phyloP scores from a whole-genome alignment of 352 stramenopile species.

The Pythium insidiosum region DNA sequence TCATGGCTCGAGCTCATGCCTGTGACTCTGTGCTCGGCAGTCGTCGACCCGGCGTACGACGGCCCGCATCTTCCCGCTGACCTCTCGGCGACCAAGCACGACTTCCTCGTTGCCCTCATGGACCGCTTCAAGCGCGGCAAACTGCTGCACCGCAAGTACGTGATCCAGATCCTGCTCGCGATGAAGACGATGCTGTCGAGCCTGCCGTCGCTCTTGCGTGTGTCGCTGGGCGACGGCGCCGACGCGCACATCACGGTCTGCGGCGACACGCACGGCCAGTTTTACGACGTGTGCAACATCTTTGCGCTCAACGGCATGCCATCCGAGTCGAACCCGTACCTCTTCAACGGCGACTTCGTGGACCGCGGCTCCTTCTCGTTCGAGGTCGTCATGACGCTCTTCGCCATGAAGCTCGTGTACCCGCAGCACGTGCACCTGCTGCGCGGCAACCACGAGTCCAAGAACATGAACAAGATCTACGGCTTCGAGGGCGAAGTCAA shows the following conservation, averaged over 20 bases:
- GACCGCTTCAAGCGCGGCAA: constrained; percentile 97
- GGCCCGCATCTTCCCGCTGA: constrained; percentile 64
- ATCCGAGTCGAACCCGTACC: constrained; percentile 93
- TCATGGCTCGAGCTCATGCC: background rate
- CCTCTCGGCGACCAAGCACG: constrained; percentile 36
- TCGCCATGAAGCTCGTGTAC: constrained; percentile 95
- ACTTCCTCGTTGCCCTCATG: constrained; percentile 91
- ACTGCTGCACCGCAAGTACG: constrained; percentile 97
- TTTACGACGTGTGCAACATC: constrained; percentile 99
- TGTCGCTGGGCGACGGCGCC: constrained; percentile 35
- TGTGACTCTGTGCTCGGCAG: constrained; percentile 12
- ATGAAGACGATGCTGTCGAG: constrained; percentile 89
- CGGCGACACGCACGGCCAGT: constrained; percentile 99
- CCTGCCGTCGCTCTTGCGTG: constrained; percentile 88
- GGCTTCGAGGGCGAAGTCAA: constrained; percentile 99
- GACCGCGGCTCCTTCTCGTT: constrained; percentile 98
- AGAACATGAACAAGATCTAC: constrained; percentile 99
- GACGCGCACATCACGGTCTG: constrained; percentile 93
- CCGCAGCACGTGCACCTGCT: constrained; percentile 92
- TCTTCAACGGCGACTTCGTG: constrained; percentile 99
- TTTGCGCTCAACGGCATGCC: constrained; percentile 98
- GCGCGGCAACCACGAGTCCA: constrained; percentile 98
- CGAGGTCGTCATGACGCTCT: constrained; percentile 97
- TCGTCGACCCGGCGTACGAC: constrained; percentile 77
- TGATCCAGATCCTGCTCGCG: constrained; percentile 93